phyloP scores from a whole-genome alignment of 2,329 filamentous ascomycete genomes.

The Cordyceps militaris region DNA sequence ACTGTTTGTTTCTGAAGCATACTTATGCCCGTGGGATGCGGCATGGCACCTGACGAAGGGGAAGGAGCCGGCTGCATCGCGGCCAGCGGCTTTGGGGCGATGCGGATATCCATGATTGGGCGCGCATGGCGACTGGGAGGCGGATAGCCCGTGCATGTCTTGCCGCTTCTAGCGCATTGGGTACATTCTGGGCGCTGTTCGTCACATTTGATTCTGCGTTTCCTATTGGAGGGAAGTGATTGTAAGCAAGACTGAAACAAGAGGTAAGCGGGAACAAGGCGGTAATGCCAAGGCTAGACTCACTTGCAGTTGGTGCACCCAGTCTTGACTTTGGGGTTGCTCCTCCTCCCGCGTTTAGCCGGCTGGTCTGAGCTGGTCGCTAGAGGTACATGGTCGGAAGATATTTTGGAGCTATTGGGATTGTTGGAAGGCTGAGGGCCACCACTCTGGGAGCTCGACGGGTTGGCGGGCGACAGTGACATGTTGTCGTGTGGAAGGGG shows the following conservation, averaged over 20 bases:
- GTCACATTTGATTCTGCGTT: conserved; percentile 59
- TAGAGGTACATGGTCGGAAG: not conserved
- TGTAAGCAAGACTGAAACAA: conserved; percentile 11
- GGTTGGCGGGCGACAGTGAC: not conserved
- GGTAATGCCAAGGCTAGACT: conserved; percentile 23
- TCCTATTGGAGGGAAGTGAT: conserved; percentile 30
- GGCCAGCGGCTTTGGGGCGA: conserved; percentile 40
- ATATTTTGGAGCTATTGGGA: not conserved
- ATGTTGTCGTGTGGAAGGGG: not conserved
- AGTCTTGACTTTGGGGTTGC: conserved; percentile 58
- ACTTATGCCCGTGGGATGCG: conserved; percentile 10
- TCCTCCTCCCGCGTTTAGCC: conserved; percentile 41
- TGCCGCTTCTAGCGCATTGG: conserved; percentile 53
- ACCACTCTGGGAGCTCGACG: not conserved
- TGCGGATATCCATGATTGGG: conserved; percentile 40
- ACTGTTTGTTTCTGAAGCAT: conserved; percentile 21
- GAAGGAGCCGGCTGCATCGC: conserved; percentile 15
- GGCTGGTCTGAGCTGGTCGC: conserved; percentile 11
- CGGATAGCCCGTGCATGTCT: conserved; percentile 55
- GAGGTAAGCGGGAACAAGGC: not conserved
- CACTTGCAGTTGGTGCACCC: conserved; percentile 64
- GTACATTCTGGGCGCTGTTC: conserved; percentile 54
- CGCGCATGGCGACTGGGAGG: conserved; percentile 43
- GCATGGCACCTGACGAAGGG: not conserved
- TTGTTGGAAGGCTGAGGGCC: not conserved